phyloP scores from a whole-genome alignment of 208 protist species.

The Leishmania amazonensis region DNA sequence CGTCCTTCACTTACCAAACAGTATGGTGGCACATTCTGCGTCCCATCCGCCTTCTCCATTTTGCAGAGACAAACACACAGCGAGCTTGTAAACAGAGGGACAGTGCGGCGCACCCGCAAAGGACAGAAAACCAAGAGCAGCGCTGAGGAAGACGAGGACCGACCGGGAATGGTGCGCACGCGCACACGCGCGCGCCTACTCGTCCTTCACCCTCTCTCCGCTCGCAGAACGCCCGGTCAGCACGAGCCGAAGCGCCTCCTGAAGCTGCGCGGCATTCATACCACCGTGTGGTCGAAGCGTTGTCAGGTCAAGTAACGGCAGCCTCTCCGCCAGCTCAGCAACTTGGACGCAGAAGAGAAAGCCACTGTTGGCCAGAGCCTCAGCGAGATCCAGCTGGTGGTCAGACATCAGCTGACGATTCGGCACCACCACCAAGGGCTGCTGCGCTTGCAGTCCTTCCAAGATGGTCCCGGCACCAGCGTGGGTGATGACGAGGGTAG shows the following conservation, averaged over 20 bases:
- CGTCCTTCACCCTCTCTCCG: neutral
- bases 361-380: conserved; percentile 37
- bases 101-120: neutral
- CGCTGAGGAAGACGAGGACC: neutral
- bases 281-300: conserved; percentile 53
- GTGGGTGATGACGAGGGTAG: conserved; percentile 83
- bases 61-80: neutral
- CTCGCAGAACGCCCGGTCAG: conserved; percentile 23
- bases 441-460: conserved; percentile 67
- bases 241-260: conserved; percentile 21
- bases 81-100: neutral
- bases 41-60: neutral
- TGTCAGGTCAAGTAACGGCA: conserved; percentile 45
- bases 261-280: conserved; percentile 41
- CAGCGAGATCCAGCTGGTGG: conserved; percentile 88
- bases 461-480: conserved; percentile 93
- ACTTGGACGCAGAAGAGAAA: conserved; percentile 77
- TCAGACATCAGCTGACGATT: conserved; percentile 90
- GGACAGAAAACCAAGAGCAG: neutral
- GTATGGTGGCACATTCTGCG: neutral
- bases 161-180: neutral
- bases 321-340: conserved; percentile 34
- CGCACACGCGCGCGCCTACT: neutral
- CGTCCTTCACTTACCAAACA: neutral
- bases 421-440: conserved; percentile 80